Evolutionary conservation across 108 stramenopile species (phyloP).

Genomic region (Cyclotella baltica): DNA sequence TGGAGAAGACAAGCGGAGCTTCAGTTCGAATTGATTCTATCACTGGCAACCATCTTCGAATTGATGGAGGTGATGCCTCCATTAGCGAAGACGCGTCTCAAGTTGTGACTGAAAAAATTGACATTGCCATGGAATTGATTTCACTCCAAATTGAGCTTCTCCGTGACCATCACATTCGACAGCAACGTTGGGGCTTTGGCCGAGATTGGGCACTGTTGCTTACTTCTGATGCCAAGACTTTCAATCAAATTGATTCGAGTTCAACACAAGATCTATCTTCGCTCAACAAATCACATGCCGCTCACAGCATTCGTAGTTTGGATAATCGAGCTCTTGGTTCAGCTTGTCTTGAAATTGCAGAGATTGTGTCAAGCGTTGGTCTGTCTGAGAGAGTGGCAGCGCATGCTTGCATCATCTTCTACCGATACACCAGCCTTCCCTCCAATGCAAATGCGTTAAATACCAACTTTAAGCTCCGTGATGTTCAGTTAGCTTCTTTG

Average conservation of each 20-base stretch:
- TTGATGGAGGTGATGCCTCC: slow-evolving; percentile 63
- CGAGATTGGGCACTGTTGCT: slow-evolving; percentile 79
- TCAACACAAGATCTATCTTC: slow-evolving; percentile 24
- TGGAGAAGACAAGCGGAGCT: slow-evolving; percentile 60
- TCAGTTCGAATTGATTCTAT: slow-evolving; percentile 70
- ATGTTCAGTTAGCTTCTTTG: slow-evolving; percentile 73
- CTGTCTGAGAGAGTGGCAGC: slow-evolving; percentile 62
- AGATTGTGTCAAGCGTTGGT: slow-evolving; percentile 60
- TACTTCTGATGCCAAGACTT: slow-evolving; percentile 28
- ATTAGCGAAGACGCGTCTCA: slow-evolving; percentile 15
- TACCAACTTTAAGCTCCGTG: slow-evolving; percentile 68
- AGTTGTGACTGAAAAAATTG: slow-evolving; percentile 57
- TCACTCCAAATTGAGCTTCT: slow-evolving; percentile 79
- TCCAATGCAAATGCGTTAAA: slow-evolving; percentile 34
- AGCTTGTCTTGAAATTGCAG: slow-evolving; percentile 79
- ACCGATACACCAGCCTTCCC: slow-evolving; percentile 70
- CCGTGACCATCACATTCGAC: slow-evolving; percentile 76
- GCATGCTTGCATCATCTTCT: slow-evolving; percentile 79
- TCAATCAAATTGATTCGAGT: slow-evolving; percentile 20
- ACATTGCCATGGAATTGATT: slow-evolving; percentile 78
- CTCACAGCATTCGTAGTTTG: slow-evolving; percentile 39
- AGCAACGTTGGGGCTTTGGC: slow-evolving; percentile 85
- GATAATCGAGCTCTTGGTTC: slow-evolving; percentile 60
- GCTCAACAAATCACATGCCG: slow-evolving; percentile 21
- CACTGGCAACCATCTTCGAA: slow-evolving; percentile 75